Percentiles rank a stretch among this genome's conserved stretches.
Conservation (phyloP, 129 eudicot genomes). For the Tanacetum coccineum region DNA sequence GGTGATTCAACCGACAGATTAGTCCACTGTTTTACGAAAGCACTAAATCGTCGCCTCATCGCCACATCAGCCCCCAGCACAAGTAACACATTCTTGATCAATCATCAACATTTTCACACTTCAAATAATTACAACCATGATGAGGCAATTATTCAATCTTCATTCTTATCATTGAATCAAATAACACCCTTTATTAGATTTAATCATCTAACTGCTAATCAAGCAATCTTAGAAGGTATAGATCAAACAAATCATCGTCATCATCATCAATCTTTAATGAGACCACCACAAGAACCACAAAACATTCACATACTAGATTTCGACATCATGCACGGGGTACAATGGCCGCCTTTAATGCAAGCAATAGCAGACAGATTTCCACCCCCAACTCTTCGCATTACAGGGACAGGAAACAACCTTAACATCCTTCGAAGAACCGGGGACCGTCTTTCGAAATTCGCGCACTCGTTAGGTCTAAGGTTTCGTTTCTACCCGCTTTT, state of each 20-base stretch:
- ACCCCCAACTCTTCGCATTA: constrained; percentile 55
- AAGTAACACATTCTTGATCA: too few species aligned
- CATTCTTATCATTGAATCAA: constrained; percentile 70
- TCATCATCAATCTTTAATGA: background rate
- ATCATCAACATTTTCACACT: background rate
- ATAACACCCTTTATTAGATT: constrained; percentile 83
- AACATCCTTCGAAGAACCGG: constrained; percentile 59
- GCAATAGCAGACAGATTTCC: constrained; percentile 55
- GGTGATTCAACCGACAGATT: constrained; percentile 71
- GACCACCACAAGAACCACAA: constrained; percentile 15
- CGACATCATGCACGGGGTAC: constrained; percentile 88
- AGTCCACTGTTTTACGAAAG: constrained; percentile 43
- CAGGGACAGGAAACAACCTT: constrained; percentile 67
- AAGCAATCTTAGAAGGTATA: constrained; percentile 79
- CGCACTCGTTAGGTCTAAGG: constrained; percentile 62
- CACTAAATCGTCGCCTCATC: constrained; percentile 50
- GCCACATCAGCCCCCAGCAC: constrained; percentile 10
- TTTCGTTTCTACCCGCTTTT: constrained; percentile 62
- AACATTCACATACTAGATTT: constrained; percentile 75
- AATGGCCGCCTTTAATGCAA: constrained; percentile 96
- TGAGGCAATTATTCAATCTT: constrained; percentile 47
- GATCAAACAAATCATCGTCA: constrained; percentile 27
- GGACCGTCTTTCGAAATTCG: constrained; percentile 62
- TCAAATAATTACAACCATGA: background rate
- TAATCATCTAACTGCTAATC: constrained; percentile 84